Evolutionary conservation across 2,329 filamentous ascomycete species (phyloP).

Genomic region (Kalaharituber pfeilii): DNA sequence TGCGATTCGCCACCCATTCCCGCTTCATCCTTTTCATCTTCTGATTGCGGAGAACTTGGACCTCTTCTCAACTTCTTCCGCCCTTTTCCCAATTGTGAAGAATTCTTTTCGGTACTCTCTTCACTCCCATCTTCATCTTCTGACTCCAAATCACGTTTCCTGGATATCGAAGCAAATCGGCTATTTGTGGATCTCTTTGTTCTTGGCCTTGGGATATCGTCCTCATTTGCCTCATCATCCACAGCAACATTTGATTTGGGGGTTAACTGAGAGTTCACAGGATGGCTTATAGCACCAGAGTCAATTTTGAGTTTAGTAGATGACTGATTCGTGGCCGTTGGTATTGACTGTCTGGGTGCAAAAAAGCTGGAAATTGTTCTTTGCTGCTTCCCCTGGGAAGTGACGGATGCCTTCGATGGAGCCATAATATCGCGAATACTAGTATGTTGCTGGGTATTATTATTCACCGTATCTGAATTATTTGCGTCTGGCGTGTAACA

Average conservation of each 20-base stretch:
- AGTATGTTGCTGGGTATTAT: too few relatives aligned
- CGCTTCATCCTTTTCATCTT: not conserved
- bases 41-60: not conserved
- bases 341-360: constrained; percentile 40
- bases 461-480: too few relatives aligned
- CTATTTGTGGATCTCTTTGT: too few relatives aligned
- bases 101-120: constrained; percentile 1
- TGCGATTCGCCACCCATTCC: not conserved
- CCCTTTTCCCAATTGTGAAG: not conserved
- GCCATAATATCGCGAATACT: too few relatives aligned
- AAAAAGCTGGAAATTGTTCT: constrained; percentile 79
- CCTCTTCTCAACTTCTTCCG: constrained; percentile 6
- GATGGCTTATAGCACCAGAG: too few relatives aligned
- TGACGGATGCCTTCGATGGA: not conserved
- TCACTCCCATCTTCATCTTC: constrained; percentile 5
- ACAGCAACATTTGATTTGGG: not conserved
- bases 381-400: constrained; percentile 42
- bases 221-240: constrained; percentile 5
- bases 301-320: too few relatives aligned
- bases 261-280: too few relatives aligned
- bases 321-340: too few relatives aligned
- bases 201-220: too few relatives aligned
- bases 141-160: constrained; percentile 7
- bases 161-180: not conserved
- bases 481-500: too few relatives aligned